phyloP scores from a whole-genome alignment of 352 stramenopile genomes.

The Phytophthora kernoviae region DNA sequence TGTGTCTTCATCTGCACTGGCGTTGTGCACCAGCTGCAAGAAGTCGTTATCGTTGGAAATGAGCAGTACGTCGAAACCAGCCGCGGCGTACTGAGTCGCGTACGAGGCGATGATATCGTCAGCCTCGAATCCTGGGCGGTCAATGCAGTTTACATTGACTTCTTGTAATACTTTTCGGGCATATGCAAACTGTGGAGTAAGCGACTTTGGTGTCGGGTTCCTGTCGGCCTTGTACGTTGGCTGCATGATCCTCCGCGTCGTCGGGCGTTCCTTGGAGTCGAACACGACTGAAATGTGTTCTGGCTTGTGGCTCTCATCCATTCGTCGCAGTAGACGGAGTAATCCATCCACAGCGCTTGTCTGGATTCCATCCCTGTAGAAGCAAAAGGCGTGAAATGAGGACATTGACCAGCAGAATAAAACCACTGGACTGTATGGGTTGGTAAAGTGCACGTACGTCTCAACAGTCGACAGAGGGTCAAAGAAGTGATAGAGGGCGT shows the following conservation, averaged over 20 bases:
- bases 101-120: conserved; percentile 79
- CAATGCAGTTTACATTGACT: conserved; percentile 54
- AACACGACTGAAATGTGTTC: conserved; percentile 69
- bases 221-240: conserved; percentile 57
- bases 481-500: conserved; percentile 66
- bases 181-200: conserved; percentile 50
- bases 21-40: conserved; percentile 55
- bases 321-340: conserved; percentile 43
- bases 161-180: conserved; percentile 34
- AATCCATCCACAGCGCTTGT: conserved; percentile 54
- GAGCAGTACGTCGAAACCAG: conserved; percentile 62
- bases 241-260: conserved; percentile 50
- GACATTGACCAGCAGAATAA: not conserved
- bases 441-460: conserved; percentile 30
- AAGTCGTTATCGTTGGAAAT: conserved; percentile 81
- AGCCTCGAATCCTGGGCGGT: conserved; percentile 54
- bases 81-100: conserved; percentile 37
- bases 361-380: conserved; percentile 36
- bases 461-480: conserved; percentile 40
- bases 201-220: conserved; percentile 39
- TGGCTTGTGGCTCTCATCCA: conserved; percentile 52
- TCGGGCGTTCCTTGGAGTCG: conserved; percentile 51
- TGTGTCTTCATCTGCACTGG: not conserved
- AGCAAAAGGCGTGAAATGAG: conserved; percentile 1
- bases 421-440: too few relatives aligned